Conservation (phyloP, 768 basidiomycete genomes). For the Phlebiopsis gigantea region DNA sequence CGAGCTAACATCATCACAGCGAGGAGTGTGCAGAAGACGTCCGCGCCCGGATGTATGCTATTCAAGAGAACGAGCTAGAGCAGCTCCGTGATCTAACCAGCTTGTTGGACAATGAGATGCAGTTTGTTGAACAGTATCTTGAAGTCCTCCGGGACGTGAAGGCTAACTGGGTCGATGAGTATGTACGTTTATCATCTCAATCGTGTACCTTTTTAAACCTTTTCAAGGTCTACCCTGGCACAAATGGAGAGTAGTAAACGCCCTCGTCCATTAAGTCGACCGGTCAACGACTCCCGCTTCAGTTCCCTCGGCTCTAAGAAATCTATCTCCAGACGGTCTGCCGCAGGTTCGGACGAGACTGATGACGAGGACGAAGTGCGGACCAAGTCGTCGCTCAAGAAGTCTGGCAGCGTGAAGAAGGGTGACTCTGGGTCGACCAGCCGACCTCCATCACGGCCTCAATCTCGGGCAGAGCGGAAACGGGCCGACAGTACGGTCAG, state of each 20-base stretch:
- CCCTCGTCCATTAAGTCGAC: constrained; percentile 4
- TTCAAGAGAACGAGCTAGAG: constrained; percentile 73
- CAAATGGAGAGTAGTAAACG: constrained; percentile 23
- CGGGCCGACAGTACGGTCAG: constrained; percentile 54
- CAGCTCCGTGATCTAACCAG: constrained; percentile 67
- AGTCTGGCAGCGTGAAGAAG: constrained; percentile 29
- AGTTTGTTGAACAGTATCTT: constrained; percentile 67
- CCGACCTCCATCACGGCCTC: constrained; percentile 36
- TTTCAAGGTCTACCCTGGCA: constrained; percentile 24
- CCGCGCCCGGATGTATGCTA: constrained; percentile 68
- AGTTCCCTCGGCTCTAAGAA: constrained; percentile 30
- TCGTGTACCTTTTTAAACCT: constrained; percentile 7
- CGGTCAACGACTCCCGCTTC: constrained; percentile 23
- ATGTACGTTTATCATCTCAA: constrained; percentile 17
- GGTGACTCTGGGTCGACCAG: constrained; percentile 31
- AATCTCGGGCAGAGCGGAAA: constrained; percentile 59
- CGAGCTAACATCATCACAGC: constrained; percentile 33
- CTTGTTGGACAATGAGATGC: constrained; percentile 70
- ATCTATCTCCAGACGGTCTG: constrained; percentile 20
- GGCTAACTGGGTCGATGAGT: constrained; percentile 64
- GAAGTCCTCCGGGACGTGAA: constrained; percentile 70
- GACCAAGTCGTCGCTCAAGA: constrained; percentile 1
- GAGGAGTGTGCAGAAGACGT: constrained; percentile 87
- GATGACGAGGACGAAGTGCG: constrained; percentile 2
- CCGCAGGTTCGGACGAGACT: constrained; percentile 2